Percentiles rank a stretch among this genome's conserved stretches.
Conservation (phyloP, 306 rosid species). For the Morella rubra region DNA sequence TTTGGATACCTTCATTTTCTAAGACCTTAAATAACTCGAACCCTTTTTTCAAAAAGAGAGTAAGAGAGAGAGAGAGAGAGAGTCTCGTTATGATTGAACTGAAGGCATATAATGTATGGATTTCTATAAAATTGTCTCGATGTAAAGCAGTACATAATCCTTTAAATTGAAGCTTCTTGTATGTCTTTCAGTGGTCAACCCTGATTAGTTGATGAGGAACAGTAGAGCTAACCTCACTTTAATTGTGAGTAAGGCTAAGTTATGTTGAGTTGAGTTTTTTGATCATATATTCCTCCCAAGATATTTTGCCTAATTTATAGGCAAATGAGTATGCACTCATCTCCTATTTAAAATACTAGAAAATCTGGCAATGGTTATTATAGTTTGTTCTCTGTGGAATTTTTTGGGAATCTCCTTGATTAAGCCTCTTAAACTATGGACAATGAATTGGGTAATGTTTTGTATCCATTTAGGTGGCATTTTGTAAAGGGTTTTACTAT, state of each 20-base stretch:
- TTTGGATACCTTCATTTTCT: background rate
- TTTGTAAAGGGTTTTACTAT: background rate
- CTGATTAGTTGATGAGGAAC: background rate
- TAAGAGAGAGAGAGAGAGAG: background rate
- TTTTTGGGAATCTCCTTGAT: background rate
- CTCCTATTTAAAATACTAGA: too few relatives aligned
- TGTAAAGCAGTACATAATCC: background rate
- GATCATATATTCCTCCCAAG: background rate
- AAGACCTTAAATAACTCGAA: background rate
- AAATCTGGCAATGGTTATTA: background rate
- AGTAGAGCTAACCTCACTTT: background rate
- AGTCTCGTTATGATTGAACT: too few relatives aligned
- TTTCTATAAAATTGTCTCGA: background rate
- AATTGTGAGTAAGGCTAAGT: background rate
- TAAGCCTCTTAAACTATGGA: background rate
- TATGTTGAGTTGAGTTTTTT: background rate
- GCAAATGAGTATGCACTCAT: too few relatives aligned
- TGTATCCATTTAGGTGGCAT: background rate
- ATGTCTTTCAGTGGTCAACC: background rate
- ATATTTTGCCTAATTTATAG: too few relatives aligned
- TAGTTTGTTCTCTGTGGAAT: background rate
- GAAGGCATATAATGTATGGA: background rate
- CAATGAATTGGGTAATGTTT: background rate
- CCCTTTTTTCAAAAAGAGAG: background rate
- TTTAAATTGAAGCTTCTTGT: background rate